phyloP scores from a whole-genome alignment of 345 rosid genomes.

The Citrus inodora region DNA sequence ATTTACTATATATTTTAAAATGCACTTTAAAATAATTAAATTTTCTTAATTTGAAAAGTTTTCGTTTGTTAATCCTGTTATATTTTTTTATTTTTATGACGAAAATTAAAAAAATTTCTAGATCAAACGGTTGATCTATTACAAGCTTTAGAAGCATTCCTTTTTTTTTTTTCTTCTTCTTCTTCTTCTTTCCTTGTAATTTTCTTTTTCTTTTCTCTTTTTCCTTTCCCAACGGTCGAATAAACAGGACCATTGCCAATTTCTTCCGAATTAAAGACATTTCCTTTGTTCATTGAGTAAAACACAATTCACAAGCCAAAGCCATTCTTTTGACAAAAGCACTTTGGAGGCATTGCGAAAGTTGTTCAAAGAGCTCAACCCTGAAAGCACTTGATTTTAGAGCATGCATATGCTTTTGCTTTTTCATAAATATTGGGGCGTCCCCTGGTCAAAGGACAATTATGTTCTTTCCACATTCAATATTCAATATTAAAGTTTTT shows the following conservation, averaged over 20 bases:
- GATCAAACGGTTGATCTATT: not conserved
- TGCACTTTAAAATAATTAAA: no score
- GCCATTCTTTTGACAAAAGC: conserved; percentile 18
- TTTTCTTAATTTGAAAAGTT: not conserved
- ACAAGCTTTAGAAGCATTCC: not conserved
- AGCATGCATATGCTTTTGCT: not conserved
- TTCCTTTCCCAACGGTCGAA: conserved; percentile 19
- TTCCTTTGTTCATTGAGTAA: conserved; percentile 11
- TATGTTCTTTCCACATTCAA: conserved; percentile 11
- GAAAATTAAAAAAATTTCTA: not conserved
- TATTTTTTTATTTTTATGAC: no score
- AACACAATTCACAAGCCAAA: not conserved
- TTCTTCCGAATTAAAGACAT: not conserved
- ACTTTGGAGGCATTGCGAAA: conserved; percentile 20
- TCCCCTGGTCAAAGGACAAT: conserved; percentile 18
- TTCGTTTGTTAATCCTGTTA: not conserved
- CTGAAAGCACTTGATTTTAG: not conserved
- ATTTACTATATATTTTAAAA: no score
- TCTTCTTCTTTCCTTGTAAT: not conserved
- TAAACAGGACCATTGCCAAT: conserved; percentile 8
- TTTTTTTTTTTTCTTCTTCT: not conserved
- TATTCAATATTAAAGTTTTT: not conserved
- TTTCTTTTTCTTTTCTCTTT: not conserved
- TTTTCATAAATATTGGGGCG: not conserved
- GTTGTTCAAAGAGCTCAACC: conserved; percentile 16